phyloP scores from a whole-genome alignment of 139 green algal species.

The Micromonas commoda region DNA sequence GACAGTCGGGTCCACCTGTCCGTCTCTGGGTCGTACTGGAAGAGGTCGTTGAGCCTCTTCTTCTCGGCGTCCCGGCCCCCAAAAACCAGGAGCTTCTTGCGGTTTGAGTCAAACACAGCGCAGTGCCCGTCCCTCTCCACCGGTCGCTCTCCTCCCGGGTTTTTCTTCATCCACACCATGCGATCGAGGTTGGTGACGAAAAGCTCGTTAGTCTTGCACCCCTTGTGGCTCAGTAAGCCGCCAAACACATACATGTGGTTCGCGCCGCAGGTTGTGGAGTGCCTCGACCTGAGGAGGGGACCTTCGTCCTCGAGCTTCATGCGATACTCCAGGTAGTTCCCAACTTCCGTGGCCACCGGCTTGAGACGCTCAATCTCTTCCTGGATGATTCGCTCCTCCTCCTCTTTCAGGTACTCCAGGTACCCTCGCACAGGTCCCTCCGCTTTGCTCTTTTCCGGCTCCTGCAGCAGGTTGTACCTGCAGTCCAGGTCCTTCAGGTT shows the following conservation, averaged over 20 bases:
- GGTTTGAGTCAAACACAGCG: conserved; percentile 48
- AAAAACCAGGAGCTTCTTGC: conserved; percentile 68
- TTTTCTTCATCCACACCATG: conserved; percentile 73
- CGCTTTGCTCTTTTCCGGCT: conserved; percentile 54
- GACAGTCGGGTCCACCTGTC: conserved; percentile 51
- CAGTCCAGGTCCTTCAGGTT: conserved; percentile 34
- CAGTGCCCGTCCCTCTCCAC: conserved; percentile 47
- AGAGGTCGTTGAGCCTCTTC: conserved; percentile 66
- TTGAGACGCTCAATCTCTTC: conserved; percentile 79
- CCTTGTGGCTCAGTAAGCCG: conserved; percentile 55
- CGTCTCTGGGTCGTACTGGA: conserved; percentile 65
- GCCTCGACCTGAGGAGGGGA: conserved; percentile 58
- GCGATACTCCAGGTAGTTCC: conserved; percentile 45
- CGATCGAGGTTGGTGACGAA: conserved; percentile 67
- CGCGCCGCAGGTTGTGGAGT: conserved; percentile 52
- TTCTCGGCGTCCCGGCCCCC: conserved; percentile 53
- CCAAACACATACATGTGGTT: conserved; percentile 68
- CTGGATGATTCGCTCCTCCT: conserved; percentile 69
- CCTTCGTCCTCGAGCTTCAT: conserved; percentile 39
- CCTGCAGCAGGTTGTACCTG: conserved; percentile 71
- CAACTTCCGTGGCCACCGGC: conserved; percentile 62
- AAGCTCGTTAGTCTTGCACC: conserved; percentile 53
- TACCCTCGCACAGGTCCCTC: conserved; percentile 69
- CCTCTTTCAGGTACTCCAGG: conserved; percentile 70
- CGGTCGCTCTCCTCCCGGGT: conserved; percentile 49